These are phyloP conservation scores for Talaromyces sp. DNA, from an alignment of 2,329 filamentous ascomycete species.

Conservation along the genomic window DNA sequence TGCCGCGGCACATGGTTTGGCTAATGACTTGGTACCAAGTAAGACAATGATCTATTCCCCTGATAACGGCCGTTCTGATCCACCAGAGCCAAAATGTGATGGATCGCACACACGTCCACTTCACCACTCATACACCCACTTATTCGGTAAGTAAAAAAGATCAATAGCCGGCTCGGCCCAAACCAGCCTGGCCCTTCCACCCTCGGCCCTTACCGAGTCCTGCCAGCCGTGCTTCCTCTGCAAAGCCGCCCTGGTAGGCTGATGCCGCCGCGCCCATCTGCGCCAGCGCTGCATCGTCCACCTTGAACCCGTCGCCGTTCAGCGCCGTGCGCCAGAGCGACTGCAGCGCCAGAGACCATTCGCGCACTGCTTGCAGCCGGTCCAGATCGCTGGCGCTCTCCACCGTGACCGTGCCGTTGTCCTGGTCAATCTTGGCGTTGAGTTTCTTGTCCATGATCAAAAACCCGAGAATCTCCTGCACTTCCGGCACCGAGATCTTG, in stretches of 20 bases:
- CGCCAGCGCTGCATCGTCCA: slow-evolving; percentile 30
- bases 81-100: neutral
- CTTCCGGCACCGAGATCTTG: slow-evolving; percentile 76
- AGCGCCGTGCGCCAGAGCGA: slow-evolving; percentile 68
- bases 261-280: slow-evolving; percentile 20
- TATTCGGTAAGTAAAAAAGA: neutral
- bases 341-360: slow-evolving; percentile 66
- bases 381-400: slow-evolving; percentile 63
- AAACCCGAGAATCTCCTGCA: slow-evolving; percentile 92
- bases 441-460: slow-evolving; percentile 88
- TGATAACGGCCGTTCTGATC: neutral
- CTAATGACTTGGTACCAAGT: neutral
- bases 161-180: neutral
- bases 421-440: slow-evolving; percentile 82
- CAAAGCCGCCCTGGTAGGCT: slow-evolving; percentile 26
- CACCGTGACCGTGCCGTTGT: slow-evolving; percentile 76
- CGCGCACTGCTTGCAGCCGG: slow-evolving; percentile 65
- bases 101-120: neutral
- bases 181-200: slow-evolving; percentile 5
- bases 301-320: slow-evolving; percentile 63
- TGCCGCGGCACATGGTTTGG: neutral
- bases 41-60: neutral
- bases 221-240: slow-evolving; percentile 23
- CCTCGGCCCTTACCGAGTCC: slow-evolving; percentile 10
- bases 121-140: no score